A percentile compares a stretch with the other conserved stretches of the same genome.
Conservation (phyloP, 2,329 filamentous ascomycete genomes). For the Endocalyx cinctus region DNA sequence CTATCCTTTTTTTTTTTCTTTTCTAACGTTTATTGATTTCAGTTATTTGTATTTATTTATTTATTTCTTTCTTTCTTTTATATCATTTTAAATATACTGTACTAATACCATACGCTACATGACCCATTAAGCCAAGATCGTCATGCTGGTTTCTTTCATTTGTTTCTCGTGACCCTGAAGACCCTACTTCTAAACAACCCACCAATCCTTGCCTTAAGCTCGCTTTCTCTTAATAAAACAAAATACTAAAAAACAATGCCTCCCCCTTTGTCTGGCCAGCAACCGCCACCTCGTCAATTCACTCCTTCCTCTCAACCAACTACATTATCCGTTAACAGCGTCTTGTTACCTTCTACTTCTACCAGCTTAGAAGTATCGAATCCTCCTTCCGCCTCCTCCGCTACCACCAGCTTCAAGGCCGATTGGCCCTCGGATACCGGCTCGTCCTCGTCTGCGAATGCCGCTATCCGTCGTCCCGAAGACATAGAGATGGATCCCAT, state of each 20-base stretch:
- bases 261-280: slow-evolving; percentile 24
- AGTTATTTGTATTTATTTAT: too few relatives aligned
- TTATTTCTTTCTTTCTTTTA: too few relatives aligned
- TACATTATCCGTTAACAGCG: slow-evolving; percentile 15
- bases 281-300: slow-evolving; percentile 11
- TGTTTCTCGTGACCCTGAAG: too few relatives aligned
- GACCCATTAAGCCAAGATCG: too few relatives aligned
- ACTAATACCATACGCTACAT: too few relatives aligned
- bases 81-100: too few relatives aligned
- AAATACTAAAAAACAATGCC: slow-evolving; percentile 18
- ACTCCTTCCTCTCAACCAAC: slow-evolving; percentile 6
- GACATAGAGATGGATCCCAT: slow-evolving; percentile 56
- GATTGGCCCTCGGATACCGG: slow-evolving; percentile 25
- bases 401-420: slow-evolving; percentile 29
- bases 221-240: too few relatives aligned
- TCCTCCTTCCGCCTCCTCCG: slow-evolving; percentile 27
- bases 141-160: too few relatives aligned
- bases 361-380: slow-evolving; percentile 21
- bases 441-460: slow-evolving; percentile 14
- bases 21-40: too few relatives aligned
- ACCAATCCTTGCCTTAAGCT: too few relatives aligned
- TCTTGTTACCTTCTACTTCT: slow-evolving; percentile 16
- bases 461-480: slow-evolving; percentile 25
- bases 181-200: too few relatives aligned
- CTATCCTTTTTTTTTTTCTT: too few relatives aligned